A percentile compares a stretch with the other conserved stretches of the same genome.
Conservation (phyloP, 176 grass and related monocot genomes). For the Hyparrhenia diplandra region DNA sequence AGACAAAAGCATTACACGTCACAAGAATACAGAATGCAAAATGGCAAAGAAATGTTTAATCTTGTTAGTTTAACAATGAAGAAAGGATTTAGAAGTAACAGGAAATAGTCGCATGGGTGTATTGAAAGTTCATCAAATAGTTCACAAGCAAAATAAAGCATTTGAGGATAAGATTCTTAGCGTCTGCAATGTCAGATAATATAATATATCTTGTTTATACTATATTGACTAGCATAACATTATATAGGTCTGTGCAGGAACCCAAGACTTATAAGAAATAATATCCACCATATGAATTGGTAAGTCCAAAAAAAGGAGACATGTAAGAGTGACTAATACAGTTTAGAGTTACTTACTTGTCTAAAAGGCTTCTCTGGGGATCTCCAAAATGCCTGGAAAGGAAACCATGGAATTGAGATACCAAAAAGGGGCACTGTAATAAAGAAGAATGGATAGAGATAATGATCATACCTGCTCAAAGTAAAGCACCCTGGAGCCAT, state of each 20-base stretch:
- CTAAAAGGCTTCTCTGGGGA: slow-evolving; percentile 94
- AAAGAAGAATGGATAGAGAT: slow-evolving; percentile 7
- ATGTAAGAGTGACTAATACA: slow-evolving; percentile 12
- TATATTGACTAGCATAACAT: neutral
- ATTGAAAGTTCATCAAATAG: neutral
- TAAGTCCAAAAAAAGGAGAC: neutral
- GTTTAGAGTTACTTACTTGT: slow-evolving; percentile 73
- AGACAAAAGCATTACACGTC: slow-evolving; percentile 3
- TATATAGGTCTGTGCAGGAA: neutral
- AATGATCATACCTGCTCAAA: slow-evolving; percentile 71
- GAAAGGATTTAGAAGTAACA: slow-evolving; percentile 8
- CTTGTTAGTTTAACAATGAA: neutral
- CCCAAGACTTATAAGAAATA: slow-evolving; percentile 1
- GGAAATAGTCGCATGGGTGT: neutral
- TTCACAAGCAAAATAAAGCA: neutral
- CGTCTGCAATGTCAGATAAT: neutral
- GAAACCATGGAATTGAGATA: slow-evolving; percentile 10
- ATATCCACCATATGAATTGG: slow-evolving; percentile 11
- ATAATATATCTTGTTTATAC: slow-evolving; percentile 3
- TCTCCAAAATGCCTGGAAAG: slow-evolving; percentile 95
- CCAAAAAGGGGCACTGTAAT: neutral
- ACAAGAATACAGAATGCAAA: neutral
- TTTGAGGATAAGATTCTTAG: neutral
- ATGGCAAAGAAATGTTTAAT: neutral
- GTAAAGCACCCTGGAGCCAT: slow-evolving; percentile 93